A percentile compares a stretch with the other conserved stretches of the same genome.
phyloP scores from a whole-genome alignment of 1,284 basidiomycete species.

The Pisolithus thermaeus region DNA sequence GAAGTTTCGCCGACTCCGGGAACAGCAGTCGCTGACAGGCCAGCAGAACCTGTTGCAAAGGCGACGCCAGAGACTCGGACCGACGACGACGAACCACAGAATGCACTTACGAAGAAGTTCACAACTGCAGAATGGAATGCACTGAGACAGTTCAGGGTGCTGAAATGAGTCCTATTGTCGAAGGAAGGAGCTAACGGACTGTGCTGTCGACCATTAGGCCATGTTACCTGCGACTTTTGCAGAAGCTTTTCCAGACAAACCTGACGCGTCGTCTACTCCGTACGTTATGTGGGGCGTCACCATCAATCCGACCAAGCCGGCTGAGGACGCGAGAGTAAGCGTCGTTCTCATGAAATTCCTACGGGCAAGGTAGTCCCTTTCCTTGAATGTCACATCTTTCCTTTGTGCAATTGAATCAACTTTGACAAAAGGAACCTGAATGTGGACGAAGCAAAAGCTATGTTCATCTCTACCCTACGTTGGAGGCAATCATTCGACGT shows the following conservation, averaged over 20 bases:
- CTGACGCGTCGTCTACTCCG: slow-evolving; percentile 42
- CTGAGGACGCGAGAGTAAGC: slow-evolving; percentile 55
- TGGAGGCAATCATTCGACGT: slow-evolving; percentile 71
- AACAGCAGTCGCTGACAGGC: neutral
- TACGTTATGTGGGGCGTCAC: slow-evolving; percentile 65
- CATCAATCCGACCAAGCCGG: slow-evolving; percentile 52
- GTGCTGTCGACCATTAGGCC: slow-evolving; percentile 31
- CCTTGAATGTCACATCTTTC: neutral
- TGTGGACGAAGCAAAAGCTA: slow-evolving; percentile 48
- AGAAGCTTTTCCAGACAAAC: slow-evolving; percentile 39
- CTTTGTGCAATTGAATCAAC: neutral
- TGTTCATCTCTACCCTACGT: slow-evolving; percentile 62
- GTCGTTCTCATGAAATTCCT: slow-evolving; percentile 76
- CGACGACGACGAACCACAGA: slow-evolving; percentile 50
- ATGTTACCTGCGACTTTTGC: slow-evolving; percentile 50
- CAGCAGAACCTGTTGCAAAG: neutral
- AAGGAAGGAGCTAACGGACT: neutral
- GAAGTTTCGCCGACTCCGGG: neutral
- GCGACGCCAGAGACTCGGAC: neutral
- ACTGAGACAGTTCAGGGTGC: slow-evolving; percentile 59
- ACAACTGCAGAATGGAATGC: slow-evolving; percentile 64
- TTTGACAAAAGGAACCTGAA: slow-evolving; percentile 44
- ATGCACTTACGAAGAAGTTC: slow-evolving; percentile 60
- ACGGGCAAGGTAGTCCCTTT: slow-evolving; percentile 53
- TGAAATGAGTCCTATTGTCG: neutral